Conservation (phyloP, 2,329 filamentous ascomycete species). For the Cytospora mali region DNA sequence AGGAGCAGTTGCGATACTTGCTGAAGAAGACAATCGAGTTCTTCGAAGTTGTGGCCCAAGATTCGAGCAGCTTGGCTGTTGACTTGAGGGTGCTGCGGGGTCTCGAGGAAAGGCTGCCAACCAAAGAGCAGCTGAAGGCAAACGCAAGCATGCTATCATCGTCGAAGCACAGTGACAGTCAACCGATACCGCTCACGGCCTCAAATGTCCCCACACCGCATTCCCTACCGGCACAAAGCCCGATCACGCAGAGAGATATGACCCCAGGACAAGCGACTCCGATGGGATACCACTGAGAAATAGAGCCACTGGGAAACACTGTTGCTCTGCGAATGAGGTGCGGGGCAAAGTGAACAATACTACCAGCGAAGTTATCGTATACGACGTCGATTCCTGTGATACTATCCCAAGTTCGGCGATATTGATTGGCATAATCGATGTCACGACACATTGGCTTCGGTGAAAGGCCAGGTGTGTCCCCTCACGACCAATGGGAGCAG, state of each 20-base stretch:
- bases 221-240: conserved; percentile 13
- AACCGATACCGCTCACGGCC: conserved; percentile 27
- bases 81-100: conserved; percentile 75
- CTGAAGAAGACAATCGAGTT: conserved; percentile 77
- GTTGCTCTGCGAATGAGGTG: background rate
- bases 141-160: background rate
- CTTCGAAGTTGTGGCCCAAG: conserved; percentile 68
- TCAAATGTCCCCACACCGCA: conserved; percentile 20
- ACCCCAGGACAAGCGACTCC: conserved; percentile 18
- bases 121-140: conserved; percentile 16
- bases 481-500: too few relatives aligned
- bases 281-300: conserved; percentile 21
- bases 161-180: conserved; percentile 29
- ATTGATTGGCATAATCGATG: too few relatives aligned
- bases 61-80: conserved; percentile 72
- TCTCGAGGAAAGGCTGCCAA: conserved; percentile 48
- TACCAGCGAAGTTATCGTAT: background rate
- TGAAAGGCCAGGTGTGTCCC: too few relatives aligned
- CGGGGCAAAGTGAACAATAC: background rate
- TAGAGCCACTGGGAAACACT: background rate
- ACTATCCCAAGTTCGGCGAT: too few relatives aligned
- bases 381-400: too few relatives aligned
- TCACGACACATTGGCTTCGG: too few relatives aligned
- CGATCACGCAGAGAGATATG: conserved; percentile 21
- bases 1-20: conserved; percentile 58